Evolutionary conservation across 306 rosid species (phyloP), one percentile per base, ranked within the genome.

Genomic region (Medicago arabica): DNA sequence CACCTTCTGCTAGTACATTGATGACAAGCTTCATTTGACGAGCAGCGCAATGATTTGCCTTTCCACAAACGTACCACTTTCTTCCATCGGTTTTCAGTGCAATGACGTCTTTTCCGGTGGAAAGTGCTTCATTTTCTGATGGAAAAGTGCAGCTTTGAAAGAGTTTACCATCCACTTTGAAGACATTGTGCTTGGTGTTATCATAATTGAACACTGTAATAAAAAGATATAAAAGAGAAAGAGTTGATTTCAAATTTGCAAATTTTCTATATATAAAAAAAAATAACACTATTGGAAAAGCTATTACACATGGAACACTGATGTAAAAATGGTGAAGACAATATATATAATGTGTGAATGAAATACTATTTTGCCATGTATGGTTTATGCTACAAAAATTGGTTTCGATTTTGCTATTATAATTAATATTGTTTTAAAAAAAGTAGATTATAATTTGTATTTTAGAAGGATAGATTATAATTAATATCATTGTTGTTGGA

Each of bases 191-290:
- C 36, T 58, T 58, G 4, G 39, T 11, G 6, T 1, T 58, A 8
- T 58, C 64, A 58, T 58, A 58, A 58, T 58, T 58, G 64, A 58
- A 58, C 64, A 58, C 64, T 58, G 39, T 23, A 58, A 58, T 2
- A 12, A 11, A 16, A 15, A 50, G n/a, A 50, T 50, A 50, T n/a
- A 50, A n/a, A 50, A 23, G 39, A 23, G 16, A 54, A 23, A 23
- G 4, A 58, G 64, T 58, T 11, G 17, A 58, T 58, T 58, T 23
- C 12, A 21, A 16, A 23, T 1, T 1, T 5, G 16, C 64, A 11
- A 58, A 8, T 55, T 51, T 55, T 51, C 15, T 55, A 9, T 54
- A 9, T 54, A 54, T n/a, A n/a, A n/a, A n/a, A n/a, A n/a, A n/a
- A n/a, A n/a, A 39, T 39, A 9, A 28, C 31, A 28, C 4, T 3